Percentiles rank a stretch among this genome's conserved stretches.
phyloP scores from a whole-genome alignment of 768 basidiomycete genomes.

The Naganishia randhawae region DNA sequence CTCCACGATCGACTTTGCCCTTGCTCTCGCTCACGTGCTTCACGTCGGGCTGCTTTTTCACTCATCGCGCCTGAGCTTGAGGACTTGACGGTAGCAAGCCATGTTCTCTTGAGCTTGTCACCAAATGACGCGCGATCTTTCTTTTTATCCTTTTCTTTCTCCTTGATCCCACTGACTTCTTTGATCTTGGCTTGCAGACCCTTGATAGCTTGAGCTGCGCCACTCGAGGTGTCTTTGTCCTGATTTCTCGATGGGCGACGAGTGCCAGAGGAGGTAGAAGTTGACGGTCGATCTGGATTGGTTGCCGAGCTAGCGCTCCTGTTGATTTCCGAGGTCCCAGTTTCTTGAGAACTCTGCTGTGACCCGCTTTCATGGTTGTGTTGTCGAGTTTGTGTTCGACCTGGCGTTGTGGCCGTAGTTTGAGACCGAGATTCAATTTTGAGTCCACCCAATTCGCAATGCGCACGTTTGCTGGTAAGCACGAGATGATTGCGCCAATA shows the following conservation, averaged over 20 bases:
- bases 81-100: constrained; percentile 36
- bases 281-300: neutral
- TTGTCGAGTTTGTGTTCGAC: neutral
- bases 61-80: constrained; percentile 4
- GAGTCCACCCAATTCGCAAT: constrained; percentile 44
- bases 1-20: constrained; percentile 45
- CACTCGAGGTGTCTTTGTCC: neutral
- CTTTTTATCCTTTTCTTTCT: constrained; percentile 36
- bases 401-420: neutral
- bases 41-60: constrained; percentile 29
- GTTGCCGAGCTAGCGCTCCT: neutral
- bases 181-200: constrained; percentile 16
- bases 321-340: neutral
- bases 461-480: constrained; percentile 39
- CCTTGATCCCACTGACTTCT: constrained; percentile 19
- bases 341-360: neutral
- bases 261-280: neutral
- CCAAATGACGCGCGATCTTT: constrained; percentile 35
- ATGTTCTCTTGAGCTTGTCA: constrained; percentile 42
- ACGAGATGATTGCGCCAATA: constrained; percentile 27
- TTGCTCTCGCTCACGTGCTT: constrained; percentile 39
- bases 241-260: constrained; percentile 2
- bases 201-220: constrained; percentile 16
- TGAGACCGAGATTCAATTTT: constrained; percentile 29
- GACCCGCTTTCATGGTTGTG: constrained; percentile 2